phyloP scores from a whole-genome alignment of 2,329 filamentous ascomycete species.

The Periconia sp. region DNA sequence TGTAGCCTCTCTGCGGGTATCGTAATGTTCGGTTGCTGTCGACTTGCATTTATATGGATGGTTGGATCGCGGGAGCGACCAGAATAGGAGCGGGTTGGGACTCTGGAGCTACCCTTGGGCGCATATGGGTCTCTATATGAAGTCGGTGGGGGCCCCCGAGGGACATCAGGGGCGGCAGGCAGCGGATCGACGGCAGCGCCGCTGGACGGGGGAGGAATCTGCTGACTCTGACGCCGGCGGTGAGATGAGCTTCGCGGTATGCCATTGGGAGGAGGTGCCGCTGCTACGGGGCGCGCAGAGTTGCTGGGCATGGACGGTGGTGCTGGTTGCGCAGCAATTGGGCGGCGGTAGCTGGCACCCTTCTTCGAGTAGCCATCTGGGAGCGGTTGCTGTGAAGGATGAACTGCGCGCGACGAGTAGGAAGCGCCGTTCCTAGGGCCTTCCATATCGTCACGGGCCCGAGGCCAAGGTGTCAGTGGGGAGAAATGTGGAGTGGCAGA shows the following conservation, averaged over 20 bases:
- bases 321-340: constrained; percentile 34
- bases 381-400: constrained; percentile 27
- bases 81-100: constrained; percentile 32
- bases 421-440: constrained; percentile 33
- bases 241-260: constrained; percentile 31
- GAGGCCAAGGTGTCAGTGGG: constrained; percentile 16
- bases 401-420: constrained; percentile 27
- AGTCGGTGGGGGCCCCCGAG: constrained; percentile 61
- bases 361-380: constrained; percentile 39
- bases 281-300: constrained; percentile 31
- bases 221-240: constrained; percentile 39
- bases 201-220: constrained; percentile 31
- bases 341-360: constrained; percentile 41
- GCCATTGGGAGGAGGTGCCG: constrained; percentile 24
- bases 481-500: neutral
- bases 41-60: constrained; percentile 40
- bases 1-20: constrained; percentile 38
- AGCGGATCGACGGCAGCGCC: constrained; percentile 29
- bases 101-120: constrained; percentile 31
- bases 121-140: constrained; percentile 47
- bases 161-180: constrained; percentile 64
- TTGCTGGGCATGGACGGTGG: constrained; percentile 31
- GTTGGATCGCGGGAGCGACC: constrained; percentile 38
- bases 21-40: constrained; percentile 42
- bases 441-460: constrained; percentile 35